Base-by-base conservation (phyloP, 257 asterid genomes). In the Apocynum venetum region DNA sequence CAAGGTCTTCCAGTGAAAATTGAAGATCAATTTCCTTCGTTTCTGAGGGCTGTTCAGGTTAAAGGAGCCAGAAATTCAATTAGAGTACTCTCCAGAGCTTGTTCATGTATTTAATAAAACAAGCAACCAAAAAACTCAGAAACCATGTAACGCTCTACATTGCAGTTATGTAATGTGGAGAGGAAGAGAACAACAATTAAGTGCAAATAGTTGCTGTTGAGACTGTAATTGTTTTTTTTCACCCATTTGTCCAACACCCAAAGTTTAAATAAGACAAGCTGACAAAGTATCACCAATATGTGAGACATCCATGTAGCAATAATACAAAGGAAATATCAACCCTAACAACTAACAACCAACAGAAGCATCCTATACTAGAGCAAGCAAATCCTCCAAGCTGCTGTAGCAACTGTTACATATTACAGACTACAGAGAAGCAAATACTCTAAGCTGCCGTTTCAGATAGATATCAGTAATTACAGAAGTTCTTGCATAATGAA, bases 1-100 rank as follows among this genome's bases (percentile, higher is more conserved):
- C 97, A 74, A 95, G 97, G 79, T 95, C 99, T 86, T 93, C 98
- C 85, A 91, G 78, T 0, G 97, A 93, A 88, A 91, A 89, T 56
- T 93, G 99, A 79, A 93, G 97, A 84, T 95, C 97, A 70, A 89
- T 70, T 81, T 86, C 96, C 86, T 91, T 95, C 4, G 86, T 57
- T 80, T 89, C 97, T 6, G 90, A 84, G 59, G 90, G 86, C 97
- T 93, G 85, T 52, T 72, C 83, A 51, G 64, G 78, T 76, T 78
- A 75, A 19, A 31, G 40, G 14, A 51, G 66, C n/a, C 19, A 79
- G 38, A 75, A 59, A n/a, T 17, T 78, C 65, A 81, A 43, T 56
- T 20, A 48, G 52, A 65, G 52, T 53, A 60, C 31, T 61, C 68
- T 49, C 44, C 48, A 10, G 11, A 8, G 19, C 17, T 10, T 55